Base-by-base conservation (phyloP, 2,329 filamentous ascomycete genomes). In the Beauveria caledonica region DNA sequence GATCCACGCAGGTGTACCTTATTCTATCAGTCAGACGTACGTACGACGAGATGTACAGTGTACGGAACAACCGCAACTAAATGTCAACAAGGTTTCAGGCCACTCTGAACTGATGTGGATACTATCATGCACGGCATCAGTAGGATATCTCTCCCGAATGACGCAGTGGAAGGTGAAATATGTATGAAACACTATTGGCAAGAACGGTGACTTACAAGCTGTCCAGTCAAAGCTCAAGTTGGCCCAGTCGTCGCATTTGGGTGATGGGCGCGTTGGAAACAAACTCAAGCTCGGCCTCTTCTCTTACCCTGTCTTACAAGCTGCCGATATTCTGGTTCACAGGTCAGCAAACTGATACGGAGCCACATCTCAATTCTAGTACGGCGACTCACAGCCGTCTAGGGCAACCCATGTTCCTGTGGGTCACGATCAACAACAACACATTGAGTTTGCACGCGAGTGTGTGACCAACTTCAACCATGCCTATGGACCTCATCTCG, bases 21-120 rank as follows among this genome's bases (percentile, higher is more conserved):
- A 17, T 99, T 97, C 72, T 87, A 87, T 68, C 92, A 97, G 74
- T 90, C 87, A 60, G 79, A 83, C 58, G 89, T 93, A 70, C 65
- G 84, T 73, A 27, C 42, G 13, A 1, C 11, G 29, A 5, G 13
- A 45, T 11, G 10, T 23, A 1, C 33, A 40, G 25, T 42, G 3
- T 46, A 5, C 2, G 49, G 49, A 36, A 44, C 27, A 17, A 11
- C 50, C 21, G 58, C 11, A 29, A 46, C 55, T 55, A 48, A 46
- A 29, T 45, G 2, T 25, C 3, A 25, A 27, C 5, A 51, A 90
- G 85, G 86, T 92, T 2, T 79, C 86, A 19, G 86, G 87, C 51
- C 94, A 97, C 75, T 78, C 89, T 4, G 92, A 97, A 73, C 80
- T 99, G 64, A 96, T 96, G 89, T 99, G 94, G 94, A 92, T 97